Conservation (phyloP, 163 green algal genomes). For the Chlamydomonas reinhardtii region DNA sequence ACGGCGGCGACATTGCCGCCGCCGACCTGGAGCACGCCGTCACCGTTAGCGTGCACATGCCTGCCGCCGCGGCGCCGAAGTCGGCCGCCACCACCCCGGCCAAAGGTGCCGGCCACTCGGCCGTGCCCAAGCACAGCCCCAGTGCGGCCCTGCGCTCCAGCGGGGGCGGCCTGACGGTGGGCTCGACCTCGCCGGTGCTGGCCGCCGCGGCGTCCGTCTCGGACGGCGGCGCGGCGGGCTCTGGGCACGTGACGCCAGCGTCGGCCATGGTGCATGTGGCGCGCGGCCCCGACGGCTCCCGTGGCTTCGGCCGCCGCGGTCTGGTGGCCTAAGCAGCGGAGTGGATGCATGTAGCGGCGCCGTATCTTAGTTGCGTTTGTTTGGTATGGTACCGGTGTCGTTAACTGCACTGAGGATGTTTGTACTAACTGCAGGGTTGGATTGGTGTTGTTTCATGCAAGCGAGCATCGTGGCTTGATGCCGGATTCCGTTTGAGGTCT, state of each 20-base stretch:
- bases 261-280: slow-evolving; percentile 19
- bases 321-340: background rate
- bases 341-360: too few species aligned
- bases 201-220: slow-evolving; percentile 23
- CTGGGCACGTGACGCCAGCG: background rate
- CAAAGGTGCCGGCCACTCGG: background rate
- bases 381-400: background rate
- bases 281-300: slow-evolving; percentile 31
- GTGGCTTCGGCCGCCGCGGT: slow-evolving; percentile 15
- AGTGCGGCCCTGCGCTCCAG: background rate
- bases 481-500: too few species aligned
- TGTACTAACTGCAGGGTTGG: too few species aligned
- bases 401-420: too few species aligned
- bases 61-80: background rate
- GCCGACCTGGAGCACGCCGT: slow-evolving; percentile 12
- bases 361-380: too few species aligned
- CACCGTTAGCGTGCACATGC: background rate
- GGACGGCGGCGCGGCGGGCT: background rate
- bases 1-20: background rate
- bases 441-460: too few species aligned
- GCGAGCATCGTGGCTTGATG: too few species aligned
- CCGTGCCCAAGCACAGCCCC: background rate
- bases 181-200: background rate
- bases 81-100: too few species aligned
- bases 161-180: background rate